Base-by-base conservation (phyloP, 306 rosid genomes). In the Castanea sativa region DNA sequence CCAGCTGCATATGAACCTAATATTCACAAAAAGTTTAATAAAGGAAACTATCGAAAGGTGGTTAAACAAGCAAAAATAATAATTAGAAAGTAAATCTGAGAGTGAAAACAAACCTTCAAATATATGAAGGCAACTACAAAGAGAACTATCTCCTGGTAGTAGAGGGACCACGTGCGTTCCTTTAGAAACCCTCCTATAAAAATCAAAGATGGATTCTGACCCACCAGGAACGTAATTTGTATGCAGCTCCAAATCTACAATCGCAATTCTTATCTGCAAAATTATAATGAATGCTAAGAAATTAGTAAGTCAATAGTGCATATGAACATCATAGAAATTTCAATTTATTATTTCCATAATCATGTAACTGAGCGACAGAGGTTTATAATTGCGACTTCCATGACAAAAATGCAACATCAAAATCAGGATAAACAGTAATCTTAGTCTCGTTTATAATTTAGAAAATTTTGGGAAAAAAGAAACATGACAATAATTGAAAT, bases 1-100 rank as follows among this genome's bases (percentile, higher is more conserved):
- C 99, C 98, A 77, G 99, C 98, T 14, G 97, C 99, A 89, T 92
- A 92, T 80, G 98, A 90, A 80, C 90, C 90, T 89, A 38, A 70
- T 33, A 75, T 29, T 74, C 55, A 32, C 33, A 74, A 61, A 76
- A 52, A 55, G 23, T 11, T 45, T 73, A 55, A 79, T 45, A 71
- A 9, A 19, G 61, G 19, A 56, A 77, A 65, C 55, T 43, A 45
- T 53, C 19, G 19, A 9, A 38, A 38, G n/a, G 59, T 81, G 55
- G 74, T 20, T 19, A 68, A 58, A 80, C 21, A 81, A 53, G 58
- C 45, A 76, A 60, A 49, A 71, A 18, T 35, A 49, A 5, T 30
- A 59, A 57, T 78, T 75, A 18, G 33, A 69, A 63, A 33, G 18
- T 72, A 41, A 52, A 69, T 41, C 69, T 25, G 76, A 19, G 57